Conservation (phyloP, 352 stramenopile genomes). For the Pythium guiyangense region DNA sequence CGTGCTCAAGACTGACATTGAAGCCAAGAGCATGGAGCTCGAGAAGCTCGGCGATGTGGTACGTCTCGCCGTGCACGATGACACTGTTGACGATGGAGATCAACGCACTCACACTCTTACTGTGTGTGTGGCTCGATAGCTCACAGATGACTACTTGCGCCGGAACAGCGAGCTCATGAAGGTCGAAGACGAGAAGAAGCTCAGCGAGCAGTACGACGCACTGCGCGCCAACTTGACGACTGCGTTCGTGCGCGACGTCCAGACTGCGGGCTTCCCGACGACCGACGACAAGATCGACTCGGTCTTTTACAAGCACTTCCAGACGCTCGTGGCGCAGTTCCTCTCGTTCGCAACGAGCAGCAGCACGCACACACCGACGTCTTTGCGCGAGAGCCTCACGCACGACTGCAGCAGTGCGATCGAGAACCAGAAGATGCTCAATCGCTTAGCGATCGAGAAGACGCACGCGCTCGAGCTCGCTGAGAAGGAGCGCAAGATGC, state of each 20-base stretch:
- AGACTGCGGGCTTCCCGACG: conserved; percentile 46
- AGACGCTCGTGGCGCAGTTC: conserved; percentile 57
- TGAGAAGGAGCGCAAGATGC: conserved; percentile 52
- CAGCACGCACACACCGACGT: conserved; percentile 39
- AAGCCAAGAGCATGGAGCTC: conserved; percentile 55
- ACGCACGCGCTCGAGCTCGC: conserved; percentile 49
- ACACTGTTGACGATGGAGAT: neutral
- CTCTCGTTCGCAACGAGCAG: conserved; percentile 38
- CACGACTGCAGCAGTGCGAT: conserved; percentile 51
- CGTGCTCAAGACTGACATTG: conserved; percentile 56
- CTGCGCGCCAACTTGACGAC: conserved; percentile 46
- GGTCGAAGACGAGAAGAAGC: conserved; percentile 48
- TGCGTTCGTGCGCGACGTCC: conserved; percentile 53
- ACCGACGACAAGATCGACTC: conserved; percentile 61
- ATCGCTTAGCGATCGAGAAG: conserved; percentile 63
- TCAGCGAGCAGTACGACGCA: conserved; percentile 60
- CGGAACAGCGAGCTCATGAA: conserved; percentile 62
- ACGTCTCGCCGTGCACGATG: too few species aligned
- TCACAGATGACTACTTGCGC: conserved; percentile 61
- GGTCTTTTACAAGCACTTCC: conserved; percentile 48
- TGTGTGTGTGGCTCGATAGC: conserved; percentile 18
- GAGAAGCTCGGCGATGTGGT: conserved; percentile 77
- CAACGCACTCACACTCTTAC: too few species aligned
- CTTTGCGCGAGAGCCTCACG: conserved; percentile 49
- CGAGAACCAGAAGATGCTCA: conserved; percentile 74